These are phyloP conservation scores for Gymnopus androsaceus DNA, from an alignment of 1,284 basidiomycete genomes.

Conservation along the genomic window DNA sequence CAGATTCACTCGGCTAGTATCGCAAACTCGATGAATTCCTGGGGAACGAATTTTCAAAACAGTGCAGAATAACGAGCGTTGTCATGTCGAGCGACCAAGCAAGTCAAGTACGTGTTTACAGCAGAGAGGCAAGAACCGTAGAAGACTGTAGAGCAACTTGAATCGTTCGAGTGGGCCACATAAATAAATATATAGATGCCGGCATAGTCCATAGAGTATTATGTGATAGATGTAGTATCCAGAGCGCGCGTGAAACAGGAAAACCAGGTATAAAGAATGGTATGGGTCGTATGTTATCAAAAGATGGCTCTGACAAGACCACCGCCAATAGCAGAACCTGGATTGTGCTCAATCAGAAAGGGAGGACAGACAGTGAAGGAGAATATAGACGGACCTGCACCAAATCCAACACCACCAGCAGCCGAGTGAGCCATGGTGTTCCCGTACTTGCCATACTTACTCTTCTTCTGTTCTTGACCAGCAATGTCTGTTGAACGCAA, in stretches of 20 bases:
- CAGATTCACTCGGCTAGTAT: too few relatives aligned
- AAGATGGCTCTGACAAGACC: conserved; percentile 47
- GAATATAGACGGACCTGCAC: conserved; percentile 24
- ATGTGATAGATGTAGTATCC: too few relatives aligned
- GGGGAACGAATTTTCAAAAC: too few relatives aligned
- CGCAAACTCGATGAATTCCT: too few relatives aligned
- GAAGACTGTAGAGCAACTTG: too few relatives aligned
- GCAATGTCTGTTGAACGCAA: too few relatives aligned
- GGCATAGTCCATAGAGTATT: too few relatives aligned
- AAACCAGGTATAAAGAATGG: neutral
- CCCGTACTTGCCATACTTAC: conserved; percentile 56
- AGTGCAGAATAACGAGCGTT: too few relatives aligned
- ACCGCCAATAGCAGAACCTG: conserved; percentile 48
- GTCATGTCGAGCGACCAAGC: too few relatives aligned
- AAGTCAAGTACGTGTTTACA: too few relatives aligned
- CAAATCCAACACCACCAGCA: conserved; percentile 72
- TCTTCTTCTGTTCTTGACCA: conserved; percentile 52
- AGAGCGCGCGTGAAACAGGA: neutral
- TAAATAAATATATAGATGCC: neutral
- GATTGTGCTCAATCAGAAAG: conserved; percentile 25
- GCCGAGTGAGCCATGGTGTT: conserved; percentile 67
- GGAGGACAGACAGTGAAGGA: neutral
- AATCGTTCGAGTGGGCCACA: too few relatives aligned
- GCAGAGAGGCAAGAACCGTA: too few relatives aligned
- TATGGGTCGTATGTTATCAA: neutral